These are phyloP conservation scores for Neurospora sp. DNA, from an alignment of 495 filamentous ascomycete genomes.

Conservation along the genomic window DNA sequence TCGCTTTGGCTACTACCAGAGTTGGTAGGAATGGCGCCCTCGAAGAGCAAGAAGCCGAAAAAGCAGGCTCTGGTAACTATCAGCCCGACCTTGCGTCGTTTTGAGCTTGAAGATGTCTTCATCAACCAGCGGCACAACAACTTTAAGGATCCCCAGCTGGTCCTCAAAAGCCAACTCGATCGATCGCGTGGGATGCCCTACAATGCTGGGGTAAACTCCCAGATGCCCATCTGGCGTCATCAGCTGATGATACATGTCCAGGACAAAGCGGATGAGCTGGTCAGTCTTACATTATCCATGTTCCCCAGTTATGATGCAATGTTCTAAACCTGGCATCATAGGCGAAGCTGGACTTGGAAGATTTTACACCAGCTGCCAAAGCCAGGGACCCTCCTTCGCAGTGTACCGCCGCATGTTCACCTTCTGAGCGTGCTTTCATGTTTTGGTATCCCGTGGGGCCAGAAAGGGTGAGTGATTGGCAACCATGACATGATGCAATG, in stretches of 20 bases:
- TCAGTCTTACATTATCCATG: conserved; percentile 1
- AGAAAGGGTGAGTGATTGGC: not conserved
- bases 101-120: conserved; percentile 13
- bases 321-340: not conserved
- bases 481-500: not conserved
- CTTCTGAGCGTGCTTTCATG: conserved; percentile 5
- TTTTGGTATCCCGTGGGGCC: conserved; percentile 10
- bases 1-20: not conserved
- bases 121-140: conserved; percentile 12
- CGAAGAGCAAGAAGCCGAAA: not conserved
- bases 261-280: conserved; percentile 24
- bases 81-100: conserved; percentile 3
- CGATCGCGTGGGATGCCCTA: conserved; percentile 9
- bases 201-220: conserved; percentile 6
- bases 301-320: not conserved
- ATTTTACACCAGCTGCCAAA: conserved; percentile 4
- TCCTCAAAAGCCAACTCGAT: conserved; percentile 17
- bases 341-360: conserved; percentile 14
- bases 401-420: conserved; percentile 4
- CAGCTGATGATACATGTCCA: conserved; percentile 24
- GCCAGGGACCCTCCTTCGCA: not conserved
- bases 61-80: conserved; percentile 4
- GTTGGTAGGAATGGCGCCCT: conserved; percentile 1
- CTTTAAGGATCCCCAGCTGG: conserved; percentile 21
- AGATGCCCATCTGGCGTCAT: conserved; percentile 8